Base-by-base conservation (phyloP, 2,329 filamentous ascomycete species). In the Sporothrix mexicana region DNA sequence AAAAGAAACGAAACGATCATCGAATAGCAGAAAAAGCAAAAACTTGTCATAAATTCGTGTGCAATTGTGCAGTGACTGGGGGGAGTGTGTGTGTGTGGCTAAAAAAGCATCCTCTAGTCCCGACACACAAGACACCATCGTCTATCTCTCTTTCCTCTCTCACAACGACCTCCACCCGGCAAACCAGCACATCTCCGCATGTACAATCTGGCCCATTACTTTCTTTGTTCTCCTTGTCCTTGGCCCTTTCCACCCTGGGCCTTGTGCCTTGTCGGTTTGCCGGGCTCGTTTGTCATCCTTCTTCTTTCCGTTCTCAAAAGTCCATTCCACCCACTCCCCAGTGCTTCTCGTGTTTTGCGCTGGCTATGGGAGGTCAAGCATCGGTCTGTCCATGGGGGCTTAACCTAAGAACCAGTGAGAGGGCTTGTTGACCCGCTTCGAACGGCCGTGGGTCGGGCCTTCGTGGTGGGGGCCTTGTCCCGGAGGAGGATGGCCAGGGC, bases 361-460 rank as follows among this genome's bases (percentile, higher is more conserved):
- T 25, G 9, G 41, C 1, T 23, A 13, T 23, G 43, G n/a, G 8
- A 13, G 5, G 10, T 20, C 61, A 3, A 15, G 3, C 17, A 13
- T 45, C 61, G 8, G 25, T 3, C 5, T 5, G 30, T 30, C 30
- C 30, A 5, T 10, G 13, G 23, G 20, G 6, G 62, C n/a, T 45
- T 67, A 68, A 8, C 30, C 66, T 47, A 68, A n/a, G 47, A 20
- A 36, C 66, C 66, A 68, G 47, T 68, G 66, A 5, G 8, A 15
- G 4, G 66, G 66, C 30, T 53, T 49, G 1, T 13, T 9, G 5
- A n/a, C 10, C 10, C 66, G 66, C 45, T 53, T 51, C 2, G 66
- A n/a, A 25, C 66, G 66, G 47, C 66, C 66, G 47, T 68, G 66
- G 8, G 25, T 43, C 30, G 23, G 43, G 45, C 43, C 43, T 2